phyloP scores from a whole-genome alignment of 140 eudicot species.

The Flaveria floridana region DNA sequence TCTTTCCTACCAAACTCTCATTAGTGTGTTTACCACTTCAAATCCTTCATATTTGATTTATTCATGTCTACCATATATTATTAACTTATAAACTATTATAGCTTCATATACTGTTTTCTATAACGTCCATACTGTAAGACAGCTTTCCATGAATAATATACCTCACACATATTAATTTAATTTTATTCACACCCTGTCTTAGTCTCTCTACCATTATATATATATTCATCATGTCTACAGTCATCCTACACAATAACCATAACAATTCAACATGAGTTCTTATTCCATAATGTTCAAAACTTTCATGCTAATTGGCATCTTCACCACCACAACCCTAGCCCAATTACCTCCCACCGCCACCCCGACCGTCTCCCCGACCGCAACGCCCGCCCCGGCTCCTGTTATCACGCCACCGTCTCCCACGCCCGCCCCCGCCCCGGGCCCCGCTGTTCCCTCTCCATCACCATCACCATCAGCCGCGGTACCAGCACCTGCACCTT shows the following conservation, averaged over 20 bases:
- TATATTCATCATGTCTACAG: conserved; percentile 25
- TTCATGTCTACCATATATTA: no score
- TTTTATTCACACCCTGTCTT: neutral
- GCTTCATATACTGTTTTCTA: neutral
- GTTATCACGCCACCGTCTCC: conserved; percentile 47
- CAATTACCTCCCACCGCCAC: conserved; percentile 57
- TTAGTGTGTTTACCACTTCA: no score
- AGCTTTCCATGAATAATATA: conserved; percentile 34
- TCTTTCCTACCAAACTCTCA: no score
- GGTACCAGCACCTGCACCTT: conserved; percentile 31
- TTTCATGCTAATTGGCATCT: conserved; percentile 40
- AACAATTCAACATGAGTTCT: neutral
- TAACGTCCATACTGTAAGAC: neutral
- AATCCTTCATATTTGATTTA: no score
- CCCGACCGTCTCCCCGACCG: conserved; percentile 56
- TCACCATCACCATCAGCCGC: conserved; percentile 38
- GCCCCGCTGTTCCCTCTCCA: conserved; percentile 37
- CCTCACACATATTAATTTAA: neutral
- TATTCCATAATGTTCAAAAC: conserved; percentile 32
- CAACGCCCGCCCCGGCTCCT: conserved; percentile 50
- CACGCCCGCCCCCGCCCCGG: conserved; percentile 35
- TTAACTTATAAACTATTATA: no score
- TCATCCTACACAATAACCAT: conserved; percentile 3
- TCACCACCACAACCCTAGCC: conserved; percentile 56
- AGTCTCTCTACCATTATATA: neutral